These are phyloP conservation scores for Heritiera fomes DNA, from an alignment of 345 rosid species.

Conservation along the genomic window DNA sequence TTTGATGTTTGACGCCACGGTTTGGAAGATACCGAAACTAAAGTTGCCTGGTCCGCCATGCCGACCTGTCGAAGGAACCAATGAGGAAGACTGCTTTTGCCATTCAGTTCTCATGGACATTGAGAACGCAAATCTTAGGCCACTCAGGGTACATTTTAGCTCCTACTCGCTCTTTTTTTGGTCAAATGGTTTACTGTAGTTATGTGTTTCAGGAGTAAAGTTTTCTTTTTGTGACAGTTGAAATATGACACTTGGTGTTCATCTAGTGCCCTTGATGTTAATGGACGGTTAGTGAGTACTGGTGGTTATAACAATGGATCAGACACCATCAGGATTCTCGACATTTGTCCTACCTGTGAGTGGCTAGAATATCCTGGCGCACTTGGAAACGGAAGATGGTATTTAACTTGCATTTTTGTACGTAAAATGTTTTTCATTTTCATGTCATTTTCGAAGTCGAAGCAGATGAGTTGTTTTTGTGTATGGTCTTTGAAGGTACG, in stretches of 20 bases:
- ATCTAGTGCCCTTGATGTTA: constrained; percentile 68
- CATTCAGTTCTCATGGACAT: constrained; percentile 68
- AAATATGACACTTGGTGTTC: constrained; percentile 96
- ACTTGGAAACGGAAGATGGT: constrained; percentile 79
- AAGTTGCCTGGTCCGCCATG: constrained; percentile 46
- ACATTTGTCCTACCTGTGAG: constrained; percentile 35
- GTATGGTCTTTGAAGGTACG: constrained; percentile 40
- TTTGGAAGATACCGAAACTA: constrained; percentile 54
- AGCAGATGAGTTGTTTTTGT: not conserved
- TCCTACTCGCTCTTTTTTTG: not conserved
- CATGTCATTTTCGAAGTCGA: not conserved
- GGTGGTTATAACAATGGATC: constrained; percentile 78
- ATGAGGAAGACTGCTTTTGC: constrained; percentile 56
- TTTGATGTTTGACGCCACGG: constrained; percentile 73
- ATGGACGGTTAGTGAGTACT: constrained; percentile 72
- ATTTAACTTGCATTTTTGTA: not conserved
- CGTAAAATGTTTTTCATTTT: not conserved
- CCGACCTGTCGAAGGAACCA: constrained; percentile 33
- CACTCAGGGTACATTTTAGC: constrained; percentile 45
- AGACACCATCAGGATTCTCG: constrained; percentile 59
- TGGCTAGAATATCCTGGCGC: constrained; percentile 75
- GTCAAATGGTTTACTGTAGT: too few species aligned
- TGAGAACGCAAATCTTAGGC: constrained; percentile 37
- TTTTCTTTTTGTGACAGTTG: constrained; percentile 36
- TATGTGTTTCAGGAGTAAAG: not conserved